Evolutionary conservation across 2,329 filamentous ascomycete genomes (phyloP).

Genomic region (Westerdykella aurantiaca): DNA sequence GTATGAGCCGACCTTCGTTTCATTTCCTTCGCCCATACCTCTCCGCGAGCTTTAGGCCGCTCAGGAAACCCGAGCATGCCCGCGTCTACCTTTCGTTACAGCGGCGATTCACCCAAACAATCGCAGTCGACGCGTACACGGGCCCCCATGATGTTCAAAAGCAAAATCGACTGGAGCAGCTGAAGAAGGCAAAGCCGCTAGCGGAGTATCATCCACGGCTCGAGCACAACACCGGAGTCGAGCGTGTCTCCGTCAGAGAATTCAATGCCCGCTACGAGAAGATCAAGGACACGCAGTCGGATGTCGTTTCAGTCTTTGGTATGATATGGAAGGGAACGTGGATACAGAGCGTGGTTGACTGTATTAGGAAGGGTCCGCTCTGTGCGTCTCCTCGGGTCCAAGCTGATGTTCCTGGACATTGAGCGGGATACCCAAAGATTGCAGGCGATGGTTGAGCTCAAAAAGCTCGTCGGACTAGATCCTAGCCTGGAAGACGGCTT

Average conservation of each 20-base stretch:
- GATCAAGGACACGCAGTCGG: constrained; percentile 19
- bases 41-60: constrained; percentile 37
- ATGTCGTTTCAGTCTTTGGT: constrained; percentile 34
- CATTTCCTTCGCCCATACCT: constrained; percentile 55
- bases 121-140: constrained; percentile 18
- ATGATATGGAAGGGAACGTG: constrained; percentile 7
- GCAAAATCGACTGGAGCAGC: constrained; percentile 51
- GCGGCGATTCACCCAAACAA: constrained; percentile 21
- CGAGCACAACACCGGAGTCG: constrained; percentile 10
- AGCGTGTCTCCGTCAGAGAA: constrained; percentile 19
- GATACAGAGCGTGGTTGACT: constrained; percentile 17
- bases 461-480: constrained; percentile 40
- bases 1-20: constrained; percentile 46
- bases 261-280: constrained; percentile 28
- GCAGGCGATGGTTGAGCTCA: constrained; percentile 70
- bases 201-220: constrained; percentile 53
- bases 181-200: constrained; percentile 47
- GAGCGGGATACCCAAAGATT: constrained; percentile 64
- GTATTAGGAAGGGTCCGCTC: constrained; percentile 65
- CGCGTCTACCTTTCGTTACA: constrained; percentile 47
- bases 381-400: constrained; percentile 65
- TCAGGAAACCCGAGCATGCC: constrained; percentile 41
- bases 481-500: constrained; percentile 41
- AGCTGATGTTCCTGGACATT: constrained; percentile 80
- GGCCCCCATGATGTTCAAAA: constrained; percentile 42